Base-by-base conservation (phyloP, 768 basidiomycete species). In the Boletus tylopilopsis region DNA sequence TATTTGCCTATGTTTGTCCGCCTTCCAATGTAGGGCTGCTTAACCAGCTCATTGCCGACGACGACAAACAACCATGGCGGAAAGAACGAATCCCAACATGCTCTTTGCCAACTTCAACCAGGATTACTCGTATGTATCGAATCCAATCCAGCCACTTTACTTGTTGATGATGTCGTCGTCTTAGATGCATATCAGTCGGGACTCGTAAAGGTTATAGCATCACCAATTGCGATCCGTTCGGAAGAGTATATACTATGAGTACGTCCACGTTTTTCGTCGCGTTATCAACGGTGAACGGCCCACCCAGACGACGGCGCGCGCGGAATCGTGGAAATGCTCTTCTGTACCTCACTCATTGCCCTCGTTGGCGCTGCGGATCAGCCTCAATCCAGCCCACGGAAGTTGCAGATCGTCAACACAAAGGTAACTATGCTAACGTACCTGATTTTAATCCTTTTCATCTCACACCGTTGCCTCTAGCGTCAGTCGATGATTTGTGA, bases 401-500 rank as follows among this genome's bases (percentile, higher is more conserved):
- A 95, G 63, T 72, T 99, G 44, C 94, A 96, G 73, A 99, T 99
- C 41, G 93, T 98, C 42, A 99, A 99, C 66, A 99, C 96, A 13
- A 99, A 99, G 80, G 94, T 92, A n/a, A n/a, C n/a, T n/a, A 45
- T 36, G 79, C 55, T 37, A n/a, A 18, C 16, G 11, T 2, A 5
- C 23, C 6, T 23, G 22, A 21, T 27, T 39, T 47, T 29, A 22
- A 54, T 35, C 54, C 35, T 30, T 34, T 22, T 53, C 42, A 46
- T 42, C 30, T 4, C 11, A 36, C 27, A 10, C 32, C 13, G 29
- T 24, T 25, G 33, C 25, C 8, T 33, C 6, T 62, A 95, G 91
- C 86, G 96, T 22, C 93, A 97, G 79, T 94, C 90, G 21, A 94
- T 94, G 77, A 99, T 99, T 49, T 98, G 96, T 81, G 96, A 99